Base-by-base conservation (phyloP, 2,329 filamentous ascomycete genomes). In the Sporothrix inflata region DNA sequence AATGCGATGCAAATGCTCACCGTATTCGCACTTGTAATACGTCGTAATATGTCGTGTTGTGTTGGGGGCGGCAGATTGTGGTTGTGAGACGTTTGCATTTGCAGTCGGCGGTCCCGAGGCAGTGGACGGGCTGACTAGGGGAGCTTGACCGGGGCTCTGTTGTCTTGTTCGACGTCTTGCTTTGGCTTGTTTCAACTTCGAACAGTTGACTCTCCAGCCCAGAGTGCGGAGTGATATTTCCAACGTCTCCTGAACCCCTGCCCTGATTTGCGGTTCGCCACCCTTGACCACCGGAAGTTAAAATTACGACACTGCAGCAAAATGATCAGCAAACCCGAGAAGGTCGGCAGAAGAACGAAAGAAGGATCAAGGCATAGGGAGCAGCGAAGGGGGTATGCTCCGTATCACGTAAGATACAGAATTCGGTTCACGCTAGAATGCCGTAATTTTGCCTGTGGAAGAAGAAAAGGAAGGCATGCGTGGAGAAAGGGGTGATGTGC, bases 261-360 rank as follows among this genome's bases (percentile, higher is more conserved):
- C 19, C 60, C 5, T 27, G 60, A 65, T 45, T 65, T 45, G 60
- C 34, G n/a, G 60, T 24, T 45, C 21, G 57, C 11, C 60, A 42
- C 38, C 60, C 60, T 45, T 65, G 16, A 45, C 27, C 63, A 16
- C 42, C 70, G 69, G 42, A 61, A 69, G 72, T 69, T 73, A 71
- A 73, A 71, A 73, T 73, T 67, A 53, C 65, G 69, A 66, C 61
- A 71, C 51, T 21, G 67, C 38, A 47, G 53, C 38, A 66, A 49
- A 70, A 47, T 60, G 34, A 57, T 69, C 67, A 57, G 67, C 66
- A 69, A 49, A 49, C 24, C 42, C 40, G 24, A 66, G 65, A 51
- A 51, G 24, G 16, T 5, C 42, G 45, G 30, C 8, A 68, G 65
- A 68, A 53, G 45, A 19, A 53, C 19, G 30, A 68, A 53, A 38